A percentile compares a stretch with the other conserved stretches of the same genome.
These are phyloP conservation scores for Mycena rosella DNA, from an alignment of 768 basidiomycete species.

Conservation along the genomic window DNA sequence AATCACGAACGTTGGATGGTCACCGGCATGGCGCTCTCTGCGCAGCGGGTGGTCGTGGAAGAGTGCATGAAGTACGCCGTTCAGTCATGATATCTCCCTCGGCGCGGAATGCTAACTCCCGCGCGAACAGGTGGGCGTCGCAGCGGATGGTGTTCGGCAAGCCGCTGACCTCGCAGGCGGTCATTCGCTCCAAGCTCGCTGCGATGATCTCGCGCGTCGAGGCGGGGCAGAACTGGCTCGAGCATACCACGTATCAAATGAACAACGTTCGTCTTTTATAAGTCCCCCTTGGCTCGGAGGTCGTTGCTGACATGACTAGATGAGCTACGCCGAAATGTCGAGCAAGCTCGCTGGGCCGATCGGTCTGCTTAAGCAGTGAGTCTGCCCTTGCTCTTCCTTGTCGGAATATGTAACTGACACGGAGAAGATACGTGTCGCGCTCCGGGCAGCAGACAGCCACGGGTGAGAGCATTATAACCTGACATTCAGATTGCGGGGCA, in stretches of 20 bases:
- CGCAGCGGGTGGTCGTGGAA: constrained; percentile 87
- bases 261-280: constrained; percentile 78
- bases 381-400: constrained; percentile 19
- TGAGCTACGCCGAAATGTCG: constrained; percentile 88
- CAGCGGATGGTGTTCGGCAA: constrained; percentile 94
- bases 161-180: constrained; percentile 83
- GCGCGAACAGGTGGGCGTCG: constrained; percentile 77
- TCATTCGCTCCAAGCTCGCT: constrained; percentile 90
- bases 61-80: constrained; percentile 84
- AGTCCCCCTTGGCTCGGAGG: constrained; percentile 22
- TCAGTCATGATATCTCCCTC: background rate
- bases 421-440: constrained; percentile 72
- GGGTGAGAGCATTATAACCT: constrained; percentile 47
- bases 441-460: constrained; percentile 81
- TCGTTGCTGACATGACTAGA: constrained; percentile 57
- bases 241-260: constrained; percentile 93
- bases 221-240: constrained; percentile 88
- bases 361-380: constrained; percentile 89
- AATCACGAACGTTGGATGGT: constrained; percentile 96
- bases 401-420: constrained; percentile 20
- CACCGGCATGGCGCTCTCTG: constrained; percentile 73
- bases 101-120: background rate
- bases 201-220: constrained; percentile 93
- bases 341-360: constrained; percentile 90
- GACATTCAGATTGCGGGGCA: constrained; percentile 25